Conservation (phyloP, 2,329 filamentous ascomycete genomes). For the Botryosphaeria dothidea region DNA sequence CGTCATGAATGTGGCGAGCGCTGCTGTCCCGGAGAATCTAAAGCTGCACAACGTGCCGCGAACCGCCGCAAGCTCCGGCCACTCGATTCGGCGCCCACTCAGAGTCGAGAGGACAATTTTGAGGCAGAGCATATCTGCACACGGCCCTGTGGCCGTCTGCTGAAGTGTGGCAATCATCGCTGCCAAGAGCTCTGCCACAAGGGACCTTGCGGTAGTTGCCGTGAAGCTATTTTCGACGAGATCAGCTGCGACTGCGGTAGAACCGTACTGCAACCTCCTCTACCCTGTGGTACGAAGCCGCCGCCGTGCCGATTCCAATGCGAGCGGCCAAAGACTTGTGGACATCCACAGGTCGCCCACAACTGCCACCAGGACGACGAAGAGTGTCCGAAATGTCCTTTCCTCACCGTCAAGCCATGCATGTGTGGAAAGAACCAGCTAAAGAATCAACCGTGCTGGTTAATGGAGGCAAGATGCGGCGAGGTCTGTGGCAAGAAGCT, state of each 20-base stretch:
- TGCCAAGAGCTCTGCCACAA: constrained; percentile 90
- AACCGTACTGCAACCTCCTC: constrained; percentile 81
- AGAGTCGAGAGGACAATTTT: constrained; percentile 59
- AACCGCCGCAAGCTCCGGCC: constrained; percentile 69
- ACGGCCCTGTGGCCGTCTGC: constrained; percentile 71
- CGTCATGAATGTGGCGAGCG: constrained; percentile 84
- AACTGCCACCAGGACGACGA: constrained; percentile 81
- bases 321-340: constrained; percentile 71
- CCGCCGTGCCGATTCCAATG: constrained; percentile 82
- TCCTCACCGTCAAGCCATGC: constrained; percentile 81
- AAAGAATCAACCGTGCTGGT: constrained; percentile 91
- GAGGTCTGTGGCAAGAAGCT: constrained; percentile 77
- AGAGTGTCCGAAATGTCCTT: constrained; percentile 86
- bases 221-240: constrained; percentile 90
- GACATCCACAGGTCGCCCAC: constrained; percentile 80
- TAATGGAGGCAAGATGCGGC: constrained; percentile 79
- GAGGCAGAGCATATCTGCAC: constrained; percentile 96
- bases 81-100: constrained; percentile 51
- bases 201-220: constrained; percentile 79
- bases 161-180: constrained; percentile 82
- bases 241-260: constrained; percentile 84
- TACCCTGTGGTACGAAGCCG: constrained; percentile 85
- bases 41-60: constrained; percentile 75
- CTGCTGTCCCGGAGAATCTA: constrained; percentile 86
- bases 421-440: constrained; percentile 83